Evolutionary conservation across 2,329 filamentous ascomycete genomes (phyloP), one percentile per base, ranked within the genome.

Genomic region (Trichophaea hybrida): DNA sequence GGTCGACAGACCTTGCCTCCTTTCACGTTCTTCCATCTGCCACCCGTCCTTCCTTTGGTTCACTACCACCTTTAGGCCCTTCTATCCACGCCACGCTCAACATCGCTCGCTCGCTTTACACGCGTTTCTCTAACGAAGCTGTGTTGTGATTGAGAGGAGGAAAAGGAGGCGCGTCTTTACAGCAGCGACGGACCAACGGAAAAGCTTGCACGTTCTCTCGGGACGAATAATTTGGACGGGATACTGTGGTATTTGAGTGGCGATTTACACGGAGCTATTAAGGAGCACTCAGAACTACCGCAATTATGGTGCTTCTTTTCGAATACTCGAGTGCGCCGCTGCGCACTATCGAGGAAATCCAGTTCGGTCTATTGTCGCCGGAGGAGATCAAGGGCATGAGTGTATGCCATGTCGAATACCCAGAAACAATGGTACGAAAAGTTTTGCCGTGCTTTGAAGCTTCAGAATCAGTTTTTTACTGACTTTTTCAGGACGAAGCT

Each of bases 361-460:
- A 98, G 78, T 98, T 98, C 72, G 93, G 93, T 71, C 81, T 98
- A 72, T 82, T 98, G 74, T 94, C 93, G 38, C 93, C 93, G 32
- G 93, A 98, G 73, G 94, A 98, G 77, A 95, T 97, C 75, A 97
- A 98, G 78, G 90, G 86, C 70, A 94, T 97, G 88, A 96, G 90
- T 75, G 91, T 97, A 65, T 86, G 84, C 68, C 88, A 95, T 73
- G 91, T 98, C 72, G 81, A 93, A 73, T 97, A 96, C 72, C 90
- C 93, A n/a, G 93, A 98, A 77, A 97, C 93, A 33, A 96, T 98
- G 93, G 78, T 79, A 70, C 63, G 75, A 70, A 51, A 38, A 46
- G 40, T 56, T 53, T 59, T 54, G 24, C 17, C 49, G 17, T 33
- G 50, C 57, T 61, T 40, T 56, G 37, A 49, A 61, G 48, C 48